Evolutionary conservation across 805 yeast genomes (phyloP).

Genomic region (Zygosaccharomyces pseudorouxii): DNA sequence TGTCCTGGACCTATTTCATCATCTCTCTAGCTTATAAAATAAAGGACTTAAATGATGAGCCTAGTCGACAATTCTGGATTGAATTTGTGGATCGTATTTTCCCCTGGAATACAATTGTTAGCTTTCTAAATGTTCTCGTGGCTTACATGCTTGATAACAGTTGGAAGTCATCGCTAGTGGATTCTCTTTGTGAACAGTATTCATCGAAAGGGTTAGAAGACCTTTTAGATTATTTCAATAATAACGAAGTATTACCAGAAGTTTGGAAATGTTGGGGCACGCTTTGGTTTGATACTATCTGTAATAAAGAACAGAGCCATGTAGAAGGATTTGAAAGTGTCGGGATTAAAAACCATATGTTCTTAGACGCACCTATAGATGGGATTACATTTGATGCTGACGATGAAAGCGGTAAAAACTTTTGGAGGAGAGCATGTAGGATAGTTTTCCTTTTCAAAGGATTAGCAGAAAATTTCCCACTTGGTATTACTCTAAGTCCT

Average conservation of each 20-base stretch:
- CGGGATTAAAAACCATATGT: slow-evolving; percentile 54
- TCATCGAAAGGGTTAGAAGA: slow-evolving; percentile 33
- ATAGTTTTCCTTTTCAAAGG: slow-evolving; percentile 30
- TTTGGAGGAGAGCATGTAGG: slow-evolving; percentile 35
- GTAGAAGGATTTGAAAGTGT: slow-evolving; percentile 44
- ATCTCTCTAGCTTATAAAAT: slow-evolving; percentile 57
- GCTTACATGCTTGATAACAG: slow-evolving; percentile 28
- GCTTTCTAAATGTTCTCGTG: slow-evolving; percentile 57
- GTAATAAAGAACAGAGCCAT: slow-evolving; percentile 46
- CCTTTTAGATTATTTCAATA: slow-evolving; percentile 47
- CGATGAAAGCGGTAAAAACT: slow-evolving; percentile 33
- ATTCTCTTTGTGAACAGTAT: slow-evolving; percentile 24
- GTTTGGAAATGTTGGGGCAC: slow-evolving; percentile 87
- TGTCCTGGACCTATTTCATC: slow-evolving; percentile 74
- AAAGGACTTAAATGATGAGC: slow-evolving; percentile 26
- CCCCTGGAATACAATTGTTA: slow-evolving; percentile 66
- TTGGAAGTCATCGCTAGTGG: slow-evolving; percentile 17
- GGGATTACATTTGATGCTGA: slow-evolving; percentile 47
- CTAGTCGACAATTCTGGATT: slow-evolving; percentile 29
- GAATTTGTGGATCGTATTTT: slow-evolving; percentile 45
- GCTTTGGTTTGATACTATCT: slow-evolving; percentile 65
- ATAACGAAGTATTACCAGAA: slow-evolving; percentile 63
- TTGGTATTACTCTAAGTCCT: slow-evolving; percentile 13
- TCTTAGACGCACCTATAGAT: slow-evolving; percentile 59
- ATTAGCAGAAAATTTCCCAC: slow-evolving; percentile 23